Evolutionary conservation across 2,329 filamentous ascomycete genomes (phyloP).

Genomic region (Talaromyces piceae): DNA sequence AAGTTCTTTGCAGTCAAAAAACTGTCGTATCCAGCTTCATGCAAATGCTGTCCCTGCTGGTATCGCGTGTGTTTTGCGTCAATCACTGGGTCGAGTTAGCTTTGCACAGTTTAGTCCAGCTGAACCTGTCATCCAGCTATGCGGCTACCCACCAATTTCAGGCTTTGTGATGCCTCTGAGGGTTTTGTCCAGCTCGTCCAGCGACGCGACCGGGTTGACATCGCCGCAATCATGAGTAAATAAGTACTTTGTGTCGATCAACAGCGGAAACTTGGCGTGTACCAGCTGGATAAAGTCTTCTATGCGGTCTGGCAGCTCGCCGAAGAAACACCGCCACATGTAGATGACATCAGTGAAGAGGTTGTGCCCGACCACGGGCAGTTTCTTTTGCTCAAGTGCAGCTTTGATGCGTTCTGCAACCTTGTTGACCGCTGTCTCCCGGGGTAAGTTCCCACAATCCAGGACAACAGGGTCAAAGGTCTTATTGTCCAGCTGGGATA

Average conservation of each 20-base stretch:
- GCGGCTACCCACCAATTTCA: conserved; percentile 21
- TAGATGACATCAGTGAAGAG: conserved; percentile 58
- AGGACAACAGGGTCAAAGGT: conserved; percentile 21
- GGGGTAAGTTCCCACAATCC: conserved; percentile 1
- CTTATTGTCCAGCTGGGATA: conserved; percentile 29
- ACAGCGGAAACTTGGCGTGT: conserved; percentile 47
- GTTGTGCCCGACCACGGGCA: conserved; percentile 55
- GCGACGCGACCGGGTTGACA: conserved; percentile 39
- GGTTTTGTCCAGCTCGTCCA: conserved; percentile 22
- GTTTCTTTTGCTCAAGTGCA: conserved; percentile 39
- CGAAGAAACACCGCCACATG: conserved; percentile 54
- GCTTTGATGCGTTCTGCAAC: conserved; percentile 28
- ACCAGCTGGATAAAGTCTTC: conserved; percentile 46
- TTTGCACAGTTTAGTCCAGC: neutral
- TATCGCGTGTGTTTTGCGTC: conserved; percentile 28
- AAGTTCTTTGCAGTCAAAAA: conserved; percentile 53
- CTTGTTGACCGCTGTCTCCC: conserved; percentile 17
- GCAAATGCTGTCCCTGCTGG: conserved; percentile 21
- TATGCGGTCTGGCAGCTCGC: conserved; percentile 48
- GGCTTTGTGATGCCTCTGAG: conserved; percentile 21
- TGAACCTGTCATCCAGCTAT: conserved; percentile 15
- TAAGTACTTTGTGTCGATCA: conserved; percentile 59
- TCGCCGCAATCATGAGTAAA: conserved; percentile 50
- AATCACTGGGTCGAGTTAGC: conserved; percentile 19
- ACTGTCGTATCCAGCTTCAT: conserved; percentile 59